A percentile compares a stretch with the other conserved stretches of the same genome.
Evolutionary conservation across 1,284 basidiomycete species (phyloP).

Genomic region (Ustilago tritici): DNA sequence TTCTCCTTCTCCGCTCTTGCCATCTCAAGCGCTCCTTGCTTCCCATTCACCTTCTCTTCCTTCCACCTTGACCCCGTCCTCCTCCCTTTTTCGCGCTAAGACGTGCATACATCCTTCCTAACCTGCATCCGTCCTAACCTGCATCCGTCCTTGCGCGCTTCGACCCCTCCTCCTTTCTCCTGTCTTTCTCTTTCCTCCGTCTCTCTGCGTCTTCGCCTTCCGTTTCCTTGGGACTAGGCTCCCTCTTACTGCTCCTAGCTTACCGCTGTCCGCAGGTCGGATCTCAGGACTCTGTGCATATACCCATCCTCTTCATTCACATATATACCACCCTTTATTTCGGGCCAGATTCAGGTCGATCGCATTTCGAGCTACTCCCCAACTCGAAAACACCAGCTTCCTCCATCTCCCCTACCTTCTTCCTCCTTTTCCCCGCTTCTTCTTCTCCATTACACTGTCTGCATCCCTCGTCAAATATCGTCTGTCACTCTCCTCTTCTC

Average conservation of each 20-base stretch:
- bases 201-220: background rate
- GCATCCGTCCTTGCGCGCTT: background rate
- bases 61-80: conserved; percentile 3
- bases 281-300: background rate
- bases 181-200: background rate
- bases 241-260: background rate
- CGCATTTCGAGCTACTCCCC: background rate
- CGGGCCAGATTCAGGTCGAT: background rate
- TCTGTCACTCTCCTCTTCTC: background rate
- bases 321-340: conserved; percentile 4
- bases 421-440: background rate
- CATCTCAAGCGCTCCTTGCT: background rate
- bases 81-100: background rate
- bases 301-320: conserved; percentile 5
- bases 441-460: background rate
- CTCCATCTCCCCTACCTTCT: background rate
- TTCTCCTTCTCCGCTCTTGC: background rate
- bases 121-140: conserved; percentile 10
- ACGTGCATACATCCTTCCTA: background rate
- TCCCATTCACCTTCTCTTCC: background rate
- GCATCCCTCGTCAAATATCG: background rate
- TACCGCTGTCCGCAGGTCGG: conserved; percentile 11
- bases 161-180: background rate
- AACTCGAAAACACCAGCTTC: background rate
- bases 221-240: background rate